phyloP scores from a whole-genome alignment of 2,329 filamentous ascomycete species.

The Albophoma yamanashiensis region DNA sequence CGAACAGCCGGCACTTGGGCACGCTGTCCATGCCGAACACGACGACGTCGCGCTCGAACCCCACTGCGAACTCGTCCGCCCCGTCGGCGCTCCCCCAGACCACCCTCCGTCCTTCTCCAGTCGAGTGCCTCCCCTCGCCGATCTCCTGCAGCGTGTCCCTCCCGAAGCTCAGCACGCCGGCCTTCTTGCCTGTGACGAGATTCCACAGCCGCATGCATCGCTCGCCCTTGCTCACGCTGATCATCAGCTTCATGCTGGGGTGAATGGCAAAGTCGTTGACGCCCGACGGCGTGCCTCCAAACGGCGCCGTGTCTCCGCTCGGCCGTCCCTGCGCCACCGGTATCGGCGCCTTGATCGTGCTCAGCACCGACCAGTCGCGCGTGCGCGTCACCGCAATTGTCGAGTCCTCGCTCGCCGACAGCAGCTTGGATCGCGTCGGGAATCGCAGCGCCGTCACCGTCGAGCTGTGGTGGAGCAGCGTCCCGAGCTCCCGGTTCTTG shows the following conservation, averaged over 20 bases:
- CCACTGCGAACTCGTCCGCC: constrained; percentile 76
- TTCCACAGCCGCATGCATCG: constrained; percentile 93
- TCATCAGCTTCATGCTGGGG: constrained; percentile 92
- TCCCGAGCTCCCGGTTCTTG: constrained; percentile 79
- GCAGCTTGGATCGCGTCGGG: constrained; percentile 74
- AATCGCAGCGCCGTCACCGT: constrained; percentile 73
- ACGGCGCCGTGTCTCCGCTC: constrained; percentile 78
- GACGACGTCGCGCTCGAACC: constrained; percentile 75
- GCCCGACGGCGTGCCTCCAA: constrained; percentile 72
- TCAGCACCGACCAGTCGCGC: constrained; percentile 81
- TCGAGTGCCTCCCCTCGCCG: constrained; percentile 65
- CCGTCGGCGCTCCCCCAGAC: constrained; percentile 65
- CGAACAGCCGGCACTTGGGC: constrained; percentile 63
- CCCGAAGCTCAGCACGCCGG: constrained; percentile 80
- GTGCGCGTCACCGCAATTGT: constrained; percentile 80
- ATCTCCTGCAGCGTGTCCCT: constrained; percentile 60
- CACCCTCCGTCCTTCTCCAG: constrained; percentile 74
- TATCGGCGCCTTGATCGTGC: constrained; percentile 78
- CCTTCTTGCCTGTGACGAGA: constrained; percentile 90
- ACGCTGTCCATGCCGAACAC: constrained; percentile 85
- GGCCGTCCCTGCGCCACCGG: constrained; percentile 72
- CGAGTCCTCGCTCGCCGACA: constrained; percentile 84
- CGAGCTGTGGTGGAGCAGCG: constrained; percentile 75
- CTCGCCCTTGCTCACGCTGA: constrained; percentile 84
- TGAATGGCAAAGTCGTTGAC: constrained; percentile 94